Evolutionary conservation across 768 basidiomycete species (phyloP), one percentile per base, ranked within the genome.

Genomic region (Obba rivulosa): DNA sequence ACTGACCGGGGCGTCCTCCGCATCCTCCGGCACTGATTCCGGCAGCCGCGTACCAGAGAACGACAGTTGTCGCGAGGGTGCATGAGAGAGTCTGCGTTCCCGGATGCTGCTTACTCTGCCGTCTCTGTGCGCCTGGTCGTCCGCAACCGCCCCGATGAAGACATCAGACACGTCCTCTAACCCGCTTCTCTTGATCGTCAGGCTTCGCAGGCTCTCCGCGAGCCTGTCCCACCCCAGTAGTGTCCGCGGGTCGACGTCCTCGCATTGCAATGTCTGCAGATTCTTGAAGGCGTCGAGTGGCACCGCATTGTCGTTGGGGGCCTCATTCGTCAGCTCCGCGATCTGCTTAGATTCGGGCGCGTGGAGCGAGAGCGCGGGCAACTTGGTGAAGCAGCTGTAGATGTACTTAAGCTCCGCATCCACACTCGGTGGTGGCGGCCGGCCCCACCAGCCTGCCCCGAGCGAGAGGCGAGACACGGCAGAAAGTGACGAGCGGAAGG

Each of bases 231-330:
- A 93, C 2, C 92, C 92, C 8, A 92, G 68, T 11, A 94, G 60
- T 0, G 79, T 74, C 51, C 92, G 76, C 14, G 92, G 91, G 65
- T 95, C 92, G 44, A 94, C 79, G 57, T 91, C 87, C 18, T 76
- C 62, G 51, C 85, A 85, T 58, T 87, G 83, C 45, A 94, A 69
- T 42, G 70, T 79, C 61, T 86, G 80, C 16, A 96, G 66, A 62
- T 84, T 91, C 74, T 87, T 92, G 79, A 96, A 95, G 9, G 74
- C 73, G 52, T 90, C 81, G 11, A 96, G 70, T 2, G 93, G 92
- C 14, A 93, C 64, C 13, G 87, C 88, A 57, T 81, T 85, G 60
- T 81, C 76, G 53, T 78, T 79, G 1, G 87, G 82, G 3, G 83
- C 73, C 45, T 91, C 87, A 31, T 78, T 72, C 3, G 75, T 69